Evolutionary conservation across 1,139 yeast genomes (phyloP), one percentile per base, ranked within the genome.

Genomic region (Pichia sp.): DNA sequence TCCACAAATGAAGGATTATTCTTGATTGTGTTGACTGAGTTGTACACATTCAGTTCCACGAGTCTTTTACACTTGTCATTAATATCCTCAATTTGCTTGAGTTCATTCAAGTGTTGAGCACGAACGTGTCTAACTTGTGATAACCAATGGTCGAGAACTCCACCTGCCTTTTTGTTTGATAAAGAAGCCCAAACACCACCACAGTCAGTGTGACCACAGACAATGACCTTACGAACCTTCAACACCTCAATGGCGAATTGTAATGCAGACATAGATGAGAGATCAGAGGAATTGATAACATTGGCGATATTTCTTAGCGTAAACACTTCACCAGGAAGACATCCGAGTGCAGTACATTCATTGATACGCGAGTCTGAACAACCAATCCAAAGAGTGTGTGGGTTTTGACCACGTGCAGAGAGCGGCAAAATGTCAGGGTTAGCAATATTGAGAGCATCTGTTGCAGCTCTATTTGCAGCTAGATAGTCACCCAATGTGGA

Each of bases 191-290:
- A 81, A 40, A 87, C 77, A 22, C 97, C 98, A 34, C 97, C 97
- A 66, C 98, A 91, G 60, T 87, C 95, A 24, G 94, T 84, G 64
- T 91, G 98, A n/a, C 98, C 98, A 60, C 96, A 87, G 9, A 91
- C 85, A 40, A 91, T 72, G 41, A 91, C 77, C 53, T 84, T 86
- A 48, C 70, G 72, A 25, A 93, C 94, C 55, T 84, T 81, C 46
- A 91, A 68, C 15, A 82, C 88, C 51, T 86, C 91, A 45, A 91
- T 76, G 3, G 96, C 96, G 53, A 87, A 86, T 58, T 91, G 96
- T 30, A 91, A 67, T 3, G 87, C 91, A 2, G 95, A 84, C 57
- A 78, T 79, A 22, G 83, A 71, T 34, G 88, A 75, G 34, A 83
- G 65, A 57, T 91, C 97, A 44, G 76, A 76, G 37, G 81, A 69